These are phyloP conservation scores for Yamadazyma pseudoaaseri DNA, from an alignment of 1,139 yeast species.

Conservation along the genomic window DNA sequence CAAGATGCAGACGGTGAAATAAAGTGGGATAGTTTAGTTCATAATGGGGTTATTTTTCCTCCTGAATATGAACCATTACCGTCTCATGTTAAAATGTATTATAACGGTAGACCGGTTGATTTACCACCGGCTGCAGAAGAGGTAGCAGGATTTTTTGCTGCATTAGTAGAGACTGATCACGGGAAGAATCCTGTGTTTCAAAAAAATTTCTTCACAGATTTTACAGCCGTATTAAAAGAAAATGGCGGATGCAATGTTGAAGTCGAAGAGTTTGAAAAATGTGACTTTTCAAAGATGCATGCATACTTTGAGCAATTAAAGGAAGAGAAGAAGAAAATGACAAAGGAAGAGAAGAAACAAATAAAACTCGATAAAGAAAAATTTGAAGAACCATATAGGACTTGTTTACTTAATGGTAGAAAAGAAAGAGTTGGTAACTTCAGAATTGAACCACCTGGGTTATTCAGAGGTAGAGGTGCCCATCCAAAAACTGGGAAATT, in stretches of 20 bases:
- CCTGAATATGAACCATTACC: slow-evolving; percentile 91
- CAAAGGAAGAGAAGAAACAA: slow-evolving; percentile 70
- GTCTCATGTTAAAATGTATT: slow-evolving; percentile 68
- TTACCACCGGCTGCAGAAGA: slow-evolving; percentile 87
- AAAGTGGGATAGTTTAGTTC: slow-evolving; percentile 85
- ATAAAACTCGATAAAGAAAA: slow-evolving; percentile 71
- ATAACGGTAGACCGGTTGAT: slow-evolving; percentile 71
- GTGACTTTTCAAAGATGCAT: slow-evolving; percentile 78
- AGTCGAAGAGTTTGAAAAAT: slow-evolving; percentile 60
- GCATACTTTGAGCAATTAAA: slow-evolving; percentile 69
- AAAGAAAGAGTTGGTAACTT: slow-evolving; percentile 92
- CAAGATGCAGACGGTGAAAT: slow-evolving; percentile 67
- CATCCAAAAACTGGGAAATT: slow-evolving; percentile 95
- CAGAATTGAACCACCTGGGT: slow-evolving; percentile 92
- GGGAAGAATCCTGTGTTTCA: slow-evolving; percentile 85
- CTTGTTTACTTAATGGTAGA: slow-evolving; percentile 81
- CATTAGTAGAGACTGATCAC: slow-evolving; percentile 85
- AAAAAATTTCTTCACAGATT: slow-evolving; percentile 82
- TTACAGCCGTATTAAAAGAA: slow-evolving; percentile 65
- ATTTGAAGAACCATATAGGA: slow-evolving; percentile 77
- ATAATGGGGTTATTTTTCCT: slow-evolving; percentile 90
- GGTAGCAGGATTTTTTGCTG: slow-evolving; percentile 94
- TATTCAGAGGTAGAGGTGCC: slow-evolving; percentile 94
- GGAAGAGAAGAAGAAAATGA: slow-evolving; percentile 67
- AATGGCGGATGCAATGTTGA: slow-evolving; percentile 60